Conservation (phyloP, 345 rosid species). For the Ceriops decandra region DNA sequence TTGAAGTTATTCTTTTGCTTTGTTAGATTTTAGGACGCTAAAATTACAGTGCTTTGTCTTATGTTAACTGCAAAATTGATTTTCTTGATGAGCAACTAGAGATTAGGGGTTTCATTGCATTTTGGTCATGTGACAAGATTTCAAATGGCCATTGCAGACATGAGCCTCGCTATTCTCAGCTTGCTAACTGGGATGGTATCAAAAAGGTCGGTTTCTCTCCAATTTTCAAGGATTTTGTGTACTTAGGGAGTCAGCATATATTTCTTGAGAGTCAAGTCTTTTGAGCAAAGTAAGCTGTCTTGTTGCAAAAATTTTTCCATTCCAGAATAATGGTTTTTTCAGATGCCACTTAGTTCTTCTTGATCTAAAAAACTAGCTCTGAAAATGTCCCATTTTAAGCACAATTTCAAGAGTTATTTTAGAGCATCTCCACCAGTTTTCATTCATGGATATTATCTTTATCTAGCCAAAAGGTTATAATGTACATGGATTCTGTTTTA, state of each 20-base stretch:
- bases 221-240: slow-evolving; percentile 8
- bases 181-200: slow-evolving; percentile 96
- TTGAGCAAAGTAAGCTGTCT: background rate
- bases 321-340: background rate
- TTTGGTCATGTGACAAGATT: slow-evolving; percentile 9
- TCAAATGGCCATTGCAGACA: slow-evolving; percentile 52
- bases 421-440: background rate
- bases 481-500: no score
- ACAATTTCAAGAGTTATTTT: background rate
- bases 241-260: background rate
- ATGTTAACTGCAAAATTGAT: background rate
- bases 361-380: background rate
- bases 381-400: background rate
- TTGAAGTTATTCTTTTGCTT: background rate
- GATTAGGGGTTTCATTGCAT: background rate
- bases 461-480: no score
- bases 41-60: background rate
- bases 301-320: background rate
- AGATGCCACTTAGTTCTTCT: no score
- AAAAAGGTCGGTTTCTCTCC: slow-evolving; percentile 49
- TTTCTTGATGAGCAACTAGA: background rate
- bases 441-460: background rate
- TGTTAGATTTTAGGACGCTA: background rate
- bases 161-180: slow-evolving; percentile 76
- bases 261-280: background rate